These are phyloP conservation scores for Volvariella volvacea DNA, from an alignment of 1,284 basidiomycete genomes.

Conservation along the genomic window DNA sequence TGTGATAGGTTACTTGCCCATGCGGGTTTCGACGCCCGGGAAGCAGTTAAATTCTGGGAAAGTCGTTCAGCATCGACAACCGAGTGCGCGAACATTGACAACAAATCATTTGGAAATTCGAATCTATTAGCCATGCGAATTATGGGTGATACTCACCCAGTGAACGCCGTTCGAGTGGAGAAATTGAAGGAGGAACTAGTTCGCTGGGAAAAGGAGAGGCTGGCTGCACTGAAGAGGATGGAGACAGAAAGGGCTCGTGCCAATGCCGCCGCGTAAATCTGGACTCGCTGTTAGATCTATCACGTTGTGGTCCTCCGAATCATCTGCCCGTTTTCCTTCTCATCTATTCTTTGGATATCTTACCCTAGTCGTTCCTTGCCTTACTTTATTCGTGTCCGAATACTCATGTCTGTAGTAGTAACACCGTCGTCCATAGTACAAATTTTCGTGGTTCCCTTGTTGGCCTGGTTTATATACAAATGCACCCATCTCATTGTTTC, in stretches of 20 bases:
- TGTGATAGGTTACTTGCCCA: constrained; percentile 68
- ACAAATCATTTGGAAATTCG: constrained; percentile 12
- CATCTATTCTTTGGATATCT: too few species aligned
- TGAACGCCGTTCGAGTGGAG: constrained; percentile 51
- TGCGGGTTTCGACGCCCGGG: constrained; percentile 78
- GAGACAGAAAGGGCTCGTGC: neutral
- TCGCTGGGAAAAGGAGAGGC: constrained; percentile 55
- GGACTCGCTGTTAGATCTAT: neutral
- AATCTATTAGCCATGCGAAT: constrained; percentile 27
- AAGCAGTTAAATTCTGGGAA: constrained; percentile 73
- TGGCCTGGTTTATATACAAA: too few species aligned
- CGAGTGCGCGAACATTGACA: constrained; percentile 22
- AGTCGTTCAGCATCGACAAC: constrained; percentile 24
- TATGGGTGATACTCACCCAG: constrained; percentile 53
- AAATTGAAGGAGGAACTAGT: constrained; percentile 57
- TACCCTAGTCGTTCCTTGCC: too few species aligned
- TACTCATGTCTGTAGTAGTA: too few species aligned
- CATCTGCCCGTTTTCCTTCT: neutral
- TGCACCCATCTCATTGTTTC: too few species aligned
- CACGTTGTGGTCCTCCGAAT: neutral
- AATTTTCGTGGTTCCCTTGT: too few species aligned
- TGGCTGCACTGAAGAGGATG: constrained; percentile 16
- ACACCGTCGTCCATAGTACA: too few species aligned
- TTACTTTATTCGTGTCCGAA: too few species aligned
- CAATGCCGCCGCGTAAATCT: neutral